These are phyloP conservation scores for Fusarium sp. DNA, from an alignment of 2,329 filamentous ascomycete species.

Conservation along the genomic window DNA sequence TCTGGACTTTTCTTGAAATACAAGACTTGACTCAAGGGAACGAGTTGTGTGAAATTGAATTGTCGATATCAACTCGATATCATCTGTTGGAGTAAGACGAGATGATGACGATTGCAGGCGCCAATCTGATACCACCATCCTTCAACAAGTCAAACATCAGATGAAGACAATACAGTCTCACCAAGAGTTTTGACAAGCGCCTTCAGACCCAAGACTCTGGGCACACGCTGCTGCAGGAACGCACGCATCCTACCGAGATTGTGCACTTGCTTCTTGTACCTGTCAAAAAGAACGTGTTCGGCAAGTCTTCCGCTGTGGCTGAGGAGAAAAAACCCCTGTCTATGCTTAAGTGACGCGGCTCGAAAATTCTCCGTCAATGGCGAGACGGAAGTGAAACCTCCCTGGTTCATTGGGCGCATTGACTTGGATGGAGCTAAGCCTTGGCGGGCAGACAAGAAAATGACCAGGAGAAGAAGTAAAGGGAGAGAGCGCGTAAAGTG, in stretches of 20 bases:
- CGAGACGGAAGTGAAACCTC: slow-evolving; percentile 38
- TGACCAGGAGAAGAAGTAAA: neutral
- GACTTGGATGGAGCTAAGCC: neutral
- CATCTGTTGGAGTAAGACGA: neutral
- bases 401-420: slow-evolving; percentile 21
- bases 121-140: neutral
- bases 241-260: slow-evolving; percentile 4
- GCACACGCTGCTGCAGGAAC: neutral
- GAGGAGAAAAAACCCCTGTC: neutral
- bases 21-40: neutral
- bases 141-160: slow-evolving; percentile 2
- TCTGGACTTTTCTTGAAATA: neutral
- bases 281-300: neutral
- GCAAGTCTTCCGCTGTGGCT: slow-evolving; percentile 9
- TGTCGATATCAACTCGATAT: neutral
- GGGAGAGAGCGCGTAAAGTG: neutral
- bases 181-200: slow-evolving; percentile 27
- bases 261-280: neutral
- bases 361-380: slow-evolving; percentile 38
- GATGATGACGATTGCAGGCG: neutral
- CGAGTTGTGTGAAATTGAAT: neutral
- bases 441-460: neutral
- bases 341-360: neutral
- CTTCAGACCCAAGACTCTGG: slow-evolving; percentile 1
- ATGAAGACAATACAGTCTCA: slow-evolving; percentile 16